Evolutionary conservation across 768 basidiomycete species (phyloP).

Genomic region (Imleria badia): DNA sequence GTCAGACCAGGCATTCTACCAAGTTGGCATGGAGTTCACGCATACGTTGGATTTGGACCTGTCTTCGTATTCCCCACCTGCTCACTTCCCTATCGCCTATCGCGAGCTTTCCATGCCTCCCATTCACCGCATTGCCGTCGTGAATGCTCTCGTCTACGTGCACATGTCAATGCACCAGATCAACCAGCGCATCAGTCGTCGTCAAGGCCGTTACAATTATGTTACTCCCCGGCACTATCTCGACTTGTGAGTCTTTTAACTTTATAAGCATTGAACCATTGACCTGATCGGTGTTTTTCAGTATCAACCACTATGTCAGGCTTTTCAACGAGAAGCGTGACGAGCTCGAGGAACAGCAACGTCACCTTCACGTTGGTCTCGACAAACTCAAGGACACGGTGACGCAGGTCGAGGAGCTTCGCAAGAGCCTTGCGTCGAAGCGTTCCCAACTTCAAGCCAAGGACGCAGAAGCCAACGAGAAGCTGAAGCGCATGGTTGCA

Average conservation of each 20-base stretch:
- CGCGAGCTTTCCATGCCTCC: conserved; percentile 85
- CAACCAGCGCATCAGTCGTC: conserved; percentile 84
- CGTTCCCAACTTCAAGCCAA: conserved; percentile 91
- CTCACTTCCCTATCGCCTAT: conserved; percentile 87
- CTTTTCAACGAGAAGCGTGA: conserved; percentile 96
- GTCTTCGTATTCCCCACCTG: conserved; percentile 74
- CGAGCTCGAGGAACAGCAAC: conserved; percentile 96
- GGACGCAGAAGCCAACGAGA: conserved; percentile 94
- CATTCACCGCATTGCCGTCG: conserved; percentile 82
- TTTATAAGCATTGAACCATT: neutral
- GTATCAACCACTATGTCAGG: conserved; percentile 96
- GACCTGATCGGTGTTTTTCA: conserved; percentile 32
- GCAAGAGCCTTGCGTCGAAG: conserved; percentile 93
- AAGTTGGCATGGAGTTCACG: conserved; percentile 97
- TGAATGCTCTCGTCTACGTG: conserved; percentile 91
- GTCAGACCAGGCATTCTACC: conserved; percentile 98
- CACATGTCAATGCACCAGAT: conserved; percentile 88
- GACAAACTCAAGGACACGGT: conserved; percentile 97
- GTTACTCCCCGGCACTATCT: conserved; percentile 97
- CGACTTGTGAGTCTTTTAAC: conserved; percentile 77
- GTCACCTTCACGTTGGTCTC: conserved; percentile 96
- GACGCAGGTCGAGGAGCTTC: conserved; percentile 93
- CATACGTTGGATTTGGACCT: conserved; percentile 90
- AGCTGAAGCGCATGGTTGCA: conserved; percentile 95
- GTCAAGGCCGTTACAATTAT: conserved; percentile 95